phyloP scores from a whole-genome alignment of 1,284 basidiomycete species.

The Leccinum solheimii region DNA sequence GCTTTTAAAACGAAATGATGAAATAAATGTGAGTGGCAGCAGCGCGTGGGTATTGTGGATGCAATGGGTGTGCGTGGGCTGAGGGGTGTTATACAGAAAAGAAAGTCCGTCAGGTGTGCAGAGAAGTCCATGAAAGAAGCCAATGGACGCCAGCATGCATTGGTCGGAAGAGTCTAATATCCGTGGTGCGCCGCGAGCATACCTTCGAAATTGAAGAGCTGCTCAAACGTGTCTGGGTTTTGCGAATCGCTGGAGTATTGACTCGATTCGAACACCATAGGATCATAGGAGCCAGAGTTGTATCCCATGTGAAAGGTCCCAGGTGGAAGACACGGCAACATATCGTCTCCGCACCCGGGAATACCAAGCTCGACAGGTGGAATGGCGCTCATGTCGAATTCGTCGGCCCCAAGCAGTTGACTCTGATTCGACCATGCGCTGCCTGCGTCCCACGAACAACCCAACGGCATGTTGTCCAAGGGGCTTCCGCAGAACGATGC shows the following conservation, averaged over 20 bases:
- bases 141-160: constrained; percentile 41
- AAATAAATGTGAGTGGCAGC: constrained; percentile 28
- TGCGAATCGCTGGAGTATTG: constrained; percentile 32
- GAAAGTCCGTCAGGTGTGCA: constrained; percentile 25
- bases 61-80: constrained; percentile 20
- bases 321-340: constrained; percentile 10
- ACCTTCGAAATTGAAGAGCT: constrained; percentile 35
- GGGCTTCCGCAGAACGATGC: constrained; percentile 22
- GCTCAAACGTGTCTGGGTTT: constrained; percentile 33
- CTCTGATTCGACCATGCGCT: constrained; percentile 35
- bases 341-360: constrained; percentile 32
- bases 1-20: constrained; percentile 5
- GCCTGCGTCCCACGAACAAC: constrained; percentile 40
- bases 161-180: constrained; percentile 32
- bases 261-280: constrained; percentile 27
- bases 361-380: constrained; percentile 49
- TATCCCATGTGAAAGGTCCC: constrained; percentile 26
- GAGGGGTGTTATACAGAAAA: constrained; percentile 32
- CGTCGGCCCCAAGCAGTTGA: constrained; percentile 43
- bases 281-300: constrained; percentile 24
- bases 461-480: constrained; percentile 27
- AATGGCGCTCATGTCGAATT: constrained; percentile 48
- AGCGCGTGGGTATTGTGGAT: constrained; percentile 34
- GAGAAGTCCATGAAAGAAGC: constrained; percentile 28
- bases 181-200: constrained; percentile 35